Base-by-base conservation (phyloP, 805 yeast genomes). In the Candida koratica region DNA sequence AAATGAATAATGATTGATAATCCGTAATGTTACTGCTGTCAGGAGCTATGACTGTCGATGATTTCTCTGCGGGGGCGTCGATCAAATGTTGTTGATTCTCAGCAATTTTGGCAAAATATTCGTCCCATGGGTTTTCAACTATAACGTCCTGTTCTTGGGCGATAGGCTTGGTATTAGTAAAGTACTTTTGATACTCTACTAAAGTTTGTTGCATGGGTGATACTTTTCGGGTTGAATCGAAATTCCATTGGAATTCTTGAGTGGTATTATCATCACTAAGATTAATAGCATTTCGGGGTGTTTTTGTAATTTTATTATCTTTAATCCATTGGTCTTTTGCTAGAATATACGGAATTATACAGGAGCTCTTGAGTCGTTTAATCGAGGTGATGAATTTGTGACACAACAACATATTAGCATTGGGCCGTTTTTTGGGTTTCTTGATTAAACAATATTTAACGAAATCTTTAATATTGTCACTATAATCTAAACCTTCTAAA, bases 401-500 rank as follows among this genome's bases (percentile, higher is more conserved):
- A 28, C 68, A 69, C 39, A 84, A 60, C 31, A 93, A 62, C 10
- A 63, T 60, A 0, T 54, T 42, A 0, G 90, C 84, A 12, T 75
- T 56, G 0, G 90, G 88, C 44, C 97, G 69, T 38, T 64, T 52
- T 2, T 43, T 43, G 1, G 95, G 93, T 41, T 77, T 75, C 55
- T 81, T 86, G 14, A 69, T 58, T 41, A 90, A 60, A 53, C 96
- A 88, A 32, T 62, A 60, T 20, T 66, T 61, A 19, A 83, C 77
- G 58, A 90, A 84, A 38, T 75, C 81, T 45, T 77, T 77, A 46
- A 84, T 84, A 12, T 71, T 55, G 24, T 60, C 66, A 44, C 77
- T 62, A 43, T 60, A 69, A 3, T 56, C 52, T 5, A 46, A 35
- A 0, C 79, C 81, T 5, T 54, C 61, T 25, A 76, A 68, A 13